These are phyloP conservation scores for Rhodotorula graminis DNA, from an alignment of 768 basidiomycete species.

Conservation along the genomic window DNA sequence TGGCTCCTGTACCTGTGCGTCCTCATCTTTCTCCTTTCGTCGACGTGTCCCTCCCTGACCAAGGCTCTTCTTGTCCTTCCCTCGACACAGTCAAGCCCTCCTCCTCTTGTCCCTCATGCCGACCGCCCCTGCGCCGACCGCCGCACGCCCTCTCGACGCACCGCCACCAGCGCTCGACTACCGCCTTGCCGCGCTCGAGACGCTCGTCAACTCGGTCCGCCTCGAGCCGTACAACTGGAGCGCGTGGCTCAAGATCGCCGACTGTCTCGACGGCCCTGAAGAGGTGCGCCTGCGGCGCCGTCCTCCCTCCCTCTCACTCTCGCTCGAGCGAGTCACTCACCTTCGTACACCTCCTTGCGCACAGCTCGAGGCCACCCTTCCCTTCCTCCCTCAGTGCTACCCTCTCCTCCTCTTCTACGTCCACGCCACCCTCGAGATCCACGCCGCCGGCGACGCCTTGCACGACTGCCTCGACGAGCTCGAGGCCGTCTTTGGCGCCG, in stretches of 20 bases:
- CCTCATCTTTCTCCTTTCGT: background rate
- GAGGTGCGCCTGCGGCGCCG: conserved; percentile 56
- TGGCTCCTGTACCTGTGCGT: conserved; percentile 78
- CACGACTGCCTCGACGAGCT: conserved; percentile 74
- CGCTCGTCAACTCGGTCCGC: conserved; percentile 66
- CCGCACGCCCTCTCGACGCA: background rate
- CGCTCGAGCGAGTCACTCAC: too few species aligned
- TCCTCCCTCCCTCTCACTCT: too few species aligned
- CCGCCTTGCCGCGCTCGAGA: conserved; percentile 80
- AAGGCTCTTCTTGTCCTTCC: conserved; percentile 7
- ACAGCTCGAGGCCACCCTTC: conserved; percentile 48
- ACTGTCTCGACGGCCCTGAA: conserved; percentile 59
- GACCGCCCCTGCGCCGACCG: conserved; percentile 1
- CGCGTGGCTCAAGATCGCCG: conserved; percentile 68
- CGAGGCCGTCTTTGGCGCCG: conserved; percentile 60
- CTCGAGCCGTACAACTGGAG: conserved; percentile 92
- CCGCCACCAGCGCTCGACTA: conserved; percentile 49
- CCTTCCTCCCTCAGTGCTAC: conserved; percentile 56
- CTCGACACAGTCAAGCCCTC: conserved; percentile 63
- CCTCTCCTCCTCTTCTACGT: conserved; percentile 73
- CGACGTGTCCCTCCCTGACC: conserved; percentile 14
- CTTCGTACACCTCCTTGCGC: too few species aligned
- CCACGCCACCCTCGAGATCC: conserved; percentile 80
- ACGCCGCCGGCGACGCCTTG: conserved; percentile 81
- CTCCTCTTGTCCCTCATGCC: conserved; percentile 54